phyloP scores from a whole-genome alignment of 257 asterid species.

The Agastache rugosa region DNA sequence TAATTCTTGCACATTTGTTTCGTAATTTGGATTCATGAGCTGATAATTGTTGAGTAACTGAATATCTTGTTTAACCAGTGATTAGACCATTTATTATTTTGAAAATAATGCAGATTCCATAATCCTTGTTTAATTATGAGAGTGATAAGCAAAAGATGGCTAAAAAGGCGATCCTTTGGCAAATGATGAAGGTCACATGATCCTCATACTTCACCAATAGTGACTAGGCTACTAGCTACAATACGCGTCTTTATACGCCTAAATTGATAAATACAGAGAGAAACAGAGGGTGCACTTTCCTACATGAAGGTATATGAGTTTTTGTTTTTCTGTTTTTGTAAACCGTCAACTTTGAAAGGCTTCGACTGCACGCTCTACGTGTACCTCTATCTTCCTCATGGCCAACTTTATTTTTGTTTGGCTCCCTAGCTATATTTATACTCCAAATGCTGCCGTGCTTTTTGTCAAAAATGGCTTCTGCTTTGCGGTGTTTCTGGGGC shows the following conservation, averaged over 20 bases:
- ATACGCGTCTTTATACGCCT: conserved; percentile 6
- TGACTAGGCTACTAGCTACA: background rate
- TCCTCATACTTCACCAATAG: background rate
- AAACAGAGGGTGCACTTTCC: background rate
- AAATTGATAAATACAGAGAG: background rate
- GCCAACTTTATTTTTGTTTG: conserved; percentile 28
- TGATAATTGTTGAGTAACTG: background rate
- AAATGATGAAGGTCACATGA: conserved; percentile 41
- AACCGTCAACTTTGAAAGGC: conserved; percentile 8
- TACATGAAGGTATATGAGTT: background rate
- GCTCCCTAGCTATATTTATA: conserved; percentile 37
- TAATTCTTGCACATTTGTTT: conserved; percentile 11
- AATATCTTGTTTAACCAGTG: background rate
- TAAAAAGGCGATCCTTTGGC: conserved; percentile 5
- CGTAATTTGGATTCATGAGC: conserved; percentile 9
- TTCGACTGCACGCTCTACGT: conserved; percentile 23
- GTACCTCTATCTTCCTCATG: conserved; percentile 24
- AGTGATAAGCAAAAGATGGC: conserved; percentile 27
- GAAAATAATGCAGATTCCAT: conserved; percentile 2
- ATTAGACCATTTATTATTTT: background rate
- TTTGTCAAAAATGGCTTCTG: conserved; percentile 39
- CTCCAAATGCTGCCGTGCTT: conserved; percentile 35
- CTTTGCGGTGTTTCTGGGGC: conserved; percentile 47
- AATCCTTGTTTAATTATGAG: conserved; percentile 21
- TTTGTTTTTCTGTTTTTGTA: background rate